Percentiles rank a stretch among this genome's conserved stretches.
Evolutionary conservation across 2,329 filamentous ascomycete species (phyloP).

Genomic region (Aspergillus intermedius): DNA sequence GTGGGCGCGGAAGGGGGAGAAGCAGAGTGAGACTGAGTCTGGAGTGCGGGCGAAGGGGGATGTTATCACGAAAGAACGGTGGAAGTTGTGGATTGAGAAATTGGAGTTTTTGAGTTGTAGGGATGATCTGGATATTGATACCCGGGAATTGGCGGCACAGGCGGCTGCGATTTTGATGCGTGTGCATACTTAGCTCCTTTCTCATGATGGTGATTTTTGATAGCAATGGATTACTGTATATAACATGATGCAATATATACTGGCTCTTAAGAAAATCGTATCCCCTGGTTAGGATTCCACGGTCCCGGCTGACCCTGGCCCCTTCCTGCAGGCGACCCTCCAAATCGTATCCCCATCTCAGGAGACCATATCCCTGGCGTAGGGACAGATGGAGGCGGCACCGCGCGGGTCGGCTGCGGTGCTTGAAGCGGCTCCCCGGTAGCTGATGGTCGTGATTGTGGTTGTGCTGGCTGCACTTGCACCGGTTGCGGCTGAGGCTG

Average conservation of each 20-base stretch:
- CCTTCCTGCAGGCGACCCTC: constrained; percentile 33
- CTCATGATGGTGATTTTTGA: too few relatives aligned
- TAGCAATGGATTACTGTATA: neutral
- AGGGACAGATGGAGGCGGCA: constrained; percentile 48
- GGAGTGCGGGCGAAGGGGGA: neutral
- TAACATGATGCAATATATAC: constrained; percentile 1
- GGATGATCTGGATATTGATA: constrained; percentile 11
- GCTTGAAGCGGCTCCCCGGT: constrained; percentile 38
- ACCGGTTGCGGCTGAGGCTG: constrained; percentile 5
- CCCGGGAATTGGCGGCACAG: constrained; percentile 14
- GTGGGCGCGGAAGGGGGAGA: constrained; percentile 7
- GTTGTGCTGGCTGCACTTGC: constrained; percentile 28
- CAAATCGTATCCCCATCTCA: constrained; percentile 74
- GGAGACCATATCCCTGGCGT: constrained; percentile 66
- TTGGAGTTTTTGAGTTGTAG: constrained; percentile 12
- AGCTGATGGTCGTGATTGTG: constrained; percentile 27
- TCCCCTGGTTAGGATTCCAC: constrained; percentile 56
- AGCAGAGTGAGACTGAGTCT: neutral
- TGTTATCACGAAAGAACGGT: constrained; percentile 6
- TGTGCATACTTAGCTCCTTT: constrained; percentile 1
- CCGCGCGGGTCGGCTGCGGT: constrained; percentile 40
- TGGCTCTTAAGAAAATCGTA: constrained; percentile 44
- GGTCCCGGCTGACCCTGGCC: constrained; percentile 31
- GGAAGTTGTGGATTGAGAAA: constrained; percentile 13
- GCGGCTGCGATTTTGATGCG: constrained; percentile 16